Evolutionary conservation across 768 basidiomycete species (phyloP).

Genomic region (Rhodotorula paludigena): DNA sequence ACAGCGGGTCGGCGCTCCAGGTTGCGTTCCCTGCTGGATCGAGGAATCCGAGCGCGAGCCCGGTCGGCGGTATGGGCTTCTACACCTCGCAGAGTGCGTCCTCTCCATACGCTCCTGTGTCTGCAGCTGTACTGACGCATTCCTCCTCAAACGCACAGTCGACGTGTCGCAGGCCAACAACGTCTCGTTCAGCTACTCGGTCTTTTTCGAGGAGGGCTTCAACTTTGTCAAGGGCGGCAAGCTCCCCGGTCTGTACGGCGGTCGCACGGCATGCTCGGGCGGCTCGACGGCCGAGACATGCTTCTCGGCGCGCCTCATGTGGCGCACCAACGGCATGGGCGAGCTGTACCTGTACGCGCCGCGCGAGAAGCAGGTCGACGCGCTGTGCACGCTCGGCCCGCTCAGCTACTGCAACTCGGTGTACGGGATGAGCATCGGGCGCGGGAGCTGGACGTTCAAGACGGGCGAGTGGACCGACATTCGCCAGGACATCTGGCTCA

Average conservation of each 20-base stretch:
- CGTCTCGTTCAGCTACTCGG: conserved; percentile 41
- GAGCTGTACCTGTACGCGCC: conserved; percentile 44
- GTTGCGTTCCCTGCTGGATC: conserved; percentile 37
- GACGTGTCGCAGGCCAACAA: conserved; percentile 35
- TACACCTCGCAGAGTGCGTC: conserved; percentile 37
- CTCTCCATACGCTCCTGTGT: background rate
- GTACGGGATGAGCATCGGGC: conserved; percentile 55
- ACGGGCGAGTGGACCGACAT: conserved; percentile 66
- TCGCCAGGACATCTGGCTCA: conserved; percentile 65
- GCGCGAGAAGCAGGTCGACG: conserved; percentile 36
- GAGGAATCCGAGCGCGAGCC: conserved; percentile 27
- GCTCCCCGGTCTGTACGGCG: conserved; percentile 42
- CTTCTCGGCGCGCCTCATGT: conserved; percentile 44
- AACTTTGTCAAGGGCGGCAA: conserved; percentile 45
- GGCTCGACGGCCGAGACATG: conserved; percentile 39
- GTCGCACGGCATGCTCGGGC: conserved; percentile 41
- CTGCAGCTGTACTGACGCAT: background rate
- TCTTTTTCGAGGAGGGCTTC: conserved; percentile 43
- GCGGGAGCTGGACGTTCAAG: conserved; percentile 62
- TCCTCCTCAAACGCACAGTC: background rate
- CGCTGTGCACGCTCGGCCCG: conserved; percentile 38
- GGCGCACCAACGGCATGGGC: conserved; percentile 39
- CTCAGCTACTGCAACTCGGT: conserved; percentile 41
- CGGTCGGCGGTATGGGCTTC: conserved; percentile 40
- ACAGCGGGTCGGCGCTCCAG: conserved; percentile 30